These are phyloP conservation scores for Sporothrix variecibatus DNA, from an alignment of 2,329 filamentous ascomycete species.

Conservation along the genomic window DNA sequence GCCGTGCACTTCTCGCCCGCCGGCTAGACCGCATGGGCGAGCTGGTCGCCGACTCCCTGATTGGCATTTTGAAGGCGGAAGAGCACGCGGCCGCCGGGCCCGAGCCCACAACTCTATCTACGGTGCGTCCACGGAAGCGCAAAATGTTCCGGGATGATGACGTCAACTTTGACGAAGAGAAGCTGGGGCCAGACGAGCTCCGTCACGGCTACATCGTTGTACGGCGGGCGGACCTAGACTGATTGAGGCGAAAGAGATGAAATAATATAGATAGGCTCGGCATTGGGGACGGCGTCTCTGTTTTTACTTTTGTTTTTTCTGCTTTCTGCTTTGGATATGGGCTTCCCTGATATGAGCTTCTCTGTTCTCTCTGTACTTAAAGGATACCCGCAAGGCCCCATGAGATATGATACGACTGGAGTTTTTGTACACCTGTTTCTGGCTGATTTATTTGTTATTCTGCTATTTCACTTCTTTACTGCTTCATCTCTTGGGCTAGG, in stretches of 20 bases:
- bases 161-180: conserved; percentile 52
- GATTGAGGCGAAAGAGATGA: neutral
- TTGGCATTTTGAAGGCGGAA: conserved; percentile 47
- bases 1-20: conserved; percentile 58
- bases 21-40: conserved; percentile 66
- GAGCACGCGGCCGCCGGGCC: conserved; percentile 34
- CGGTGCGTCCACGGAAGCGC: conserved; percentile 25
- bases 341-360: no score
- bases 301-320: neutral
- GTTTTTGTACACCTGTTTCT: neutral
- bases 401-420: neutral
- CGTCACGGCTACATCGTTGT: conserved; percentile 58
- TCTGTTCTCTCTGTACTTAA: neutral
- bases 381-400: conserved; percentile 18
- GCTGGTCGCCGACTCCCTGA: conserved; percentile 55
- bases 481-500: no score
- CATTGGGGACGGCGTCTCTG: neutral
- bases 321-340: neutral
- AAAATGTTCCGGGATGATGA: conserved; percentile 43
- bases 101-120: neutral
- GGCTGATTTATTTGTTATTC: neutral
- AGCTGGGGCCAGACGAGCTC: conserved; percentile 48
- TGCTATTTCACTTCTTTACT: neutral
- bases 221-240: conserved; percentile 54
- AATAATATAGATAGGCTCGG: neutral